phyloP scores from a whole-genome alignment of 768 basidiomycete genomes.

The Suillus tomentosus region DNA sequence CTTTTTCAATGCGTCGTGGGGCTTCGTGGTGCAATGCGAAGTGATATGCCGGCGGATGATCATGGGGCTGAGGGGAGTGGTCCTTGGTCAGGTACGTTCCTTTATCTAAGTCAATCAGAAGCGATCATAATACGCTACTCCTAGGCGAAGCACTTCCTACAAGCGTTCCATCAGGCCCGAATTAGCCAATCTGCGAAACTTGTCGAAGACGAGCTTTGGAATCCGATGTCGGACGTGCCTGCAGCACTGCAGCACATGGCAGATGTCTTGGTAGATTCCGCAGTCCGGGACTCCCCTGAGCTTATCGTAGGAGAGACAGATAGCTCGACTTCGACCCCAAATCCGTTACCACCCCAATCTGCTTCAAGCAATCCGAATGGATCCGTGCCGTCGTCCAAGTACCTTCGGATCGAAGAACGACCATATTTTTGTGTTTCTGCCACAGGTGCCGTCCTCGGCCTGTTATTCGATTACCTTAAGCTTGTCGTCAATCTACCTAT shows the following conservation, averaged over 20 bases:
- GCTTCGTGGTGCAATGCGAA: conserved; percentile 88
- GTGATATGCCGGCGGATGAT: conserved; percentile 88
- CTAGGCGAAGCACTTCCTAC: conserved; percentile 86
- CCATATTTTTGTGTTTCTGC: conserved; percentile 86
- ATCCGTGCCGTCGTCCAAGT: conserved; percentile 47
- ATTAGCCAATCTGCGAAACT: conserved; percentile 81
- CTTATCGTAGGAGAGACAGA: conserved; percentile 43
- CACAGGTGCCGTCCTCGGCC: conserved; percentile 69
- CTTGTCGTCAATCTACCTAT: conserved; percentile 86
- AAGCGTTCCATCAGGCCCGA: conserved; percentile 80
- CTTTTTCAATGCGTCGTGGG: conserved; percentile 86
- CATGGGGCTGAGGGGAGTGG: conserved; percentile 83
- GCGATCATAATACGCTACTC: conserved; percentile 14
- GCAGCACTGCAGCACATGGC: conserved; percentile 66
- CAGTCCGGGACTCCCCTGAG: conserved; percentile 79
- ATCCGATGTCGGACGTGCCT: conserved; percentile 68
- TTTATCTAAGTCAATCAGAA: conserved; percentile 3
- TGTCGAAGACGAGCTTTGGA: conserved; percentile 97
- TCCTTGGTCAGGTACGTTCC: conserved; percentile 71
- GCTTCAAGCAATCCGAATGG: conserved; percentile 24
- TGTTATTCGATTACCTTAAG: conserved; percentile 84
- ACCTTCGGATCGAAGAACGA: conserved; percentile 78
- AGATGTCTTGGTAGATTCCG: conserved; percentile 75
- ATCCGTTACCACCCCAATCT: conserved; percentile 25
- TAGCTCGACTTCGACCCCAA: conserved; percentile 6